Percentiles rank a stretch among this genome's conserved stretches.
Evolutionary conservation across 352 stramenopile species (phyloP).

Genomic region (Phytophthora gonapodyides): DNA sequence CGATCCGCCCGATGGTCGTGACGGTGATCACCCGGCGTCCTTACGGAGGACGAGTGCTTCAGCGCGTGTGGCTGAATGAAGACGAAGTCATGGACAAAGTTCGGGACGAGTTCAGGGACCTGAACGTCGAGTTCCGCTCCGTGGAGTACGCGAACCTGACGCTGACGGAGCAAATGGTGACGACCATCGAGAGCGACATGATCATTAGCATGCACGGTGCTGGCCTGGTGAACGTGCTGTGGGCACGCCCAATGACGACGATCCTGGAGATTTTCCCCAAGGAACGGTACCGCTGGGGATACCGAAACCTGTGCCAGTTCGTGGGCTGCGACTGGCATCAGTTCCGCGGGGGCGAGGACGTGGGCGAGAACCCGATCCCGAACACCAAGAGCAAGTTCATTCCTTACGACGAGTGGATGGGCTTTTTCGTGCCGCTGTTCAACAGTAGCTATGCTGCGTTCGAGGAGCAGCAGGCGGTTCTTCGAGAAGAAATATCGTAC

Average conservation of each 20-base stretch:
- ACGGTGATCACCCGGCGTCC: slow-evolving; percentile 64
- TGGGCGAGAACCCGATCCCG: slow-evolving; percentile 24
- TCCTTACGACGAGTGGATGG: slow-evolving; percentile 51
- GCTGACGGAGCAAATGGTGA: slow-evolving; percentile 66
- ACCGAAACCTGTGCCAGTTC: slow-evolving; percentile 78
- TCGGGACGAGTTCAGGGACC: slow-evolving; percentile 38
- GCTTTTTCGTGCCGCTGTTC: slow-evolving; percentile 60
- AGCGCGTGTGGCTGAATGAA: slow-evolving; percentile 74
- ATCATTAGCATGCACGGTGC: slow-evolving; percentile 86
- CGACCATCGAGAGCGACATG: slow-evolving; percentile 69
- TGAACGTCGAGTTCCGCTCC: slow-evolving; percentile 50
- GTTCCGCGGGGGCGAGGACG: slow-evolving; percentile 50
- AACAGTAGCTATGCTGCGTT: slow-evolving; percentile 23
- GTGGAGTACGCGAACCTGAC: slow-evolving; percentile 69
- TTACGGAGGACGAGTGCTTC: slow-evolving; percentile 51
- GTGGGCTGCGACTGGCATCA: slow-evolving; percentile 69
- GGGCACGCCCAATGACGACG: slow-evolving; percentile 53
- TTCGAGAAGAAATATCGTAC: slow-evolving; percentile 10
- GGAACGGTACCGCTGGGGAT: slow-evolving; percentile 58
- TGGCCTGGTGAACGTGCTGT: slow-evolving; percentile 81
- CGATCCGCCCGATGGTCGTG: slow-evolving; percentile 35
- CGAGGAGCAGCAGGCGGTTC: slow-evolving; percentile 22
- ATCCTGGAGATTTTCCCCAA: slow-evolving; percentile 82
- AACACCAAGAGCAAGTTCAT: slow-evolving; percentile 63
- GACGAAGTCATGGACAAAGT: slow-evolving; percentile 54